These are phyloP conservation scores for Hypsizygus marmoreus DNA, from an alignment of 768 basidiomycete genomes.

Conservation along the genomic window DNA sequence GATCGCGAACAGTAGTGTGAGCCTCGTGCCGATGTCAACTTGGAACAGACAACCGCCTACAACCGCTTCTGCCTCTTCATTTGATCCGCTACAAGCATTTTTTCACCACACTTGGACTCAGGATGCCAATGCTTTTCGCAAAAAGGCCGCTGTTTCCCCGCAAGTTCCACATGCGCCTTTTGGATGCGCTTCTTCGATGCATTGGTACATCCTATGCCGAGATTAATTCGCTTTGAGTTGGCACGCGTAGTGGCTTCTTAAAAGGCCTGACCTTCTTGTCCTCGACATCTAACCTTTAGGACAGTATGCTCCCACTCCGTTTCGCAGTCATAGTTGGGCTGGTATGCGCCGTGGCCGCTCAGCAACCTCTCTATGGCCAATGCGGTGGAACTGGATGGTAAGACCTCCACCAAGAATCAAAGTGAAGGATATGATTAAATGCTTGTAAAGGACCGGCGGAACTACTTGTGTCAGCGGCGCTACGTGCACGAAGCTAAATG, in stretches of 20 bases:
- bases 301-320: slow-evolving; percentile 13
- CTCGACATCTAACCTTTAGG: not conserved
- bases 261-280: slow-evolving; percentile 2
- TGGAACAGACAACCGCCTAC: no score
- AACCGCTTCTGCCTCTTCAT: no score
- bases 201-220: slow-evolving; percentile 10
- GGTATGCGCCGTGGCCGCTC: slow-evolving; percentile 29
- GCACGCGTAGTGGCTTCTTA: not conserved
- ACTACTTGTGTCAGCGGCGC: slow-evolving; percentile 49
- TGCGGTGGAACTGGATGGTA: slow-evolving; percentile 56
- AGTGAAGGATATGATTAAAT: not conserved
- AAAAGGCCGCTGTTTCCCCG: slow-evolving; percentile 29
- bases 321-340: slow-evolving; percentile 24
- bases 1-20: no score
- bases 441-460: slow-evolving; percentile 42
- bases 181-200: slow-evolving; percentile 6
- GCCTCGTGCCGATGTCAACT: not conserved
- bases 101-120: no score
- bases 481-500: slow-evolving; percentile 45
- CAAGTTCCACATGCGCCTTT: slow-evolving; percentile 6
- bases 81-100: no score
- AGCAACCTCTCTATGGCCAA: slow-evolving; percentile 44
- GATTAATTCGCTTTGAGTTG: slow-evolving; percentile 5
- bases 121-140: not conserved
- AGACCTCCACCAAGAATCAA: slow-evolving; percentile 4